Base-by-base conservation (phyloP, 306 rosid genomes). In the Malus fusca region DNA sequence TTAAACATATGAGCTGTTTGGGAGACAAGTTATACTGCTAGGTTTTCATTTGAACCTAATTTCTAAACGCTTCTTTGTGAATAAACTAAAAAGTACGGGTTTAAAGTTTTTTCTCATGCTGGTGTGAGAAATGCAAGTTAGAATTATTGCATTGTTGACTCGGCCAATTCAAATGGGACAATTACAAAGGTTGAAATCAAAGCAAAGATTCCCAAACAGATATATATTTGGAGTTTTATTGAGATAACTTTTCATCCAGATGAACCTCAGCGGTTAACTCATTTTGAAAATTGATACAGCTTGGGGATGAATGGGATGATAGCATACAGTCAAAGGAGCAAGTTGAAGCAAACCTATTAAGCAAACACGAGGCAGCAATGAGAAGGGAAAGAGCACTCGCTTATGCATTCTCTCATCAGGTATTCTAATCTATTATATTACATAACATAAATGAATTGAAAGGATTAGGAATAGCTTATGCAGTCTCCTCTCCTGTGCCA, bases 371-470 rank as follows among this genome's bases (percentile, higher is more conserved):
- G 84, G 99, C 99, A 60, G 25, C 98, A 74, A 86, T 86, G 84
- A 89, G 98, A 83, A 88, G 99, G 85, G 99, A 96, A 79, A 92
- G 97, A 73, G 99, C 98, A 28, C 79, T 96, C 62, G 99, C 99
- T 69, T 96, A 96, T 85, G 93, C 99, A 68, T 96, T 96, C 86
- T 79, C 90, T 80, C 99, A 96, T 88, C 99, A 96, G 99, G 99
- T 95, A 77, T 76, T 77, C 59, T 8, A 72, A 81, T 78, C 76
- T 62, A 12, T 51, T 23, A 74, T 77, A 55, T 76, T 74, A 37
- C 33, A 22, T 33, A 44, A 53, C 13, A 37, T 52, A 35, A 28
- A 11, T 69, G 21, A 68, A 60, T 46, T 52, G 51, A 56, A n/a
- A 11, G 9, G 33, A 52, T 25, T 53, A 75, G 64, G 64, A 30